A percentile compares a stretch with the other conserved stretches of the same genome.
These are phyloP conservation scores for Peronosclerospora sorghi DNA, from an alignment of 352 stramenopile species.

Conservation along the genomic window DNA sequence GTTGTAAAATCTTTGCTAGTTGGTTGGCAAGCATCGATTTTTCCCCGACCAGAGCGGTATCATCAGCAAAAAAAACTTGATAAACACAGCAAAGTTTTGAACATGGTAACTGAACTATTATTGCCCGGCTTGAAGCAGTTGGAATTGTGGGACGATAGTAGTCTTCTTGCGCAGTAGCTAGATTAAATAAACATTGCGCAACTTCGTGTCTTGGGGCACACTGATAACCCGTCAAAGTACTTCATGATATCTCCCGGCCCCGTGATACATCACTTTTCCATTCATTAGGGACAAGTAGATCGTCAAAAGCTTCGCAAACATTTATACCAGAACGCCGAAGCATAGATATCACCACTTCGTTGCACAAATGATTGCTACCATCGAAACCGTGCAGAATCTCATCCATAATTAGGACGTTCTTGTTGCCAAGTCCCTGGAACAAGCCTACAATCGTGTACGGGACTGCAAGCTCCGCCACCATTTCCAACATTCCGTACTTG, in stretches of 20 bases:
- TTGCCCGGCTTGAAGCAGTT: neutral
- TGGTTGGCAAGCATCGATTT: neutral
- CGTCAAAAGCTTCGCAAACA: constrained; percentile 11
- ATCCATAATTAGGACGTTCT: constrained; percentile 15
- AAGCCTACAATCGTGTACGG: constrained; percentile 14
- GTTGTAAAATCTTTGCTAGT: neutral
- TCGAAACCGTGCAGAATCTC: constrained; percentile 6
- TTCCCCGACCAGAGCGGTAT: constrained; percentile 1
- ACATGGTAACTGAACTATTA: constrained; percentile 1
- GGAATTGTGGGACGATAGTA: constrained; percentile 6
- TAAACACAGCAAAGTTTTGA: constrained; percentile 5
- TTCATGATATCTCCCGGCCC: constrained; percentile 6
- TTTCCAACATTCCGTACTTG: constrained; percentile 8
- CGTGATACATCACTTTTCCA: constrained; percentile 10
- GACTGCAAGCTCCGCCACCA: constrained; percentile 5
- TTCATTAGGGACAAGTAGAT: constrained; percentile 13
- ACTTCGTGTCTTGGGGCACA: constrained; percentile 8
- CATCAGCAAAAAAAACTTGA: constrained; percentile 10
- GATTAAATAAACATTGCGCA: constrained; percentile 20
- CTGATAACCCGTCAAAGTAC: constrained; percentile 12
- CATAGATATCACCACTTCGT: constrained; percentile 9
- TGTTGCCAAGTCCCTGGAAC: constrained; percentile 10
- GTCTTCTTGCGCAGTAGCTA: constrained; percentile 7
- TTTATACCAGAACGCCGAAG: constrained; percentile 2
- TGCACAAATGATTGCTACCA: constrained; percentile 6